Evolutionary conservation across 2,329 filamentous ascomycete genomes (phyloP).

Genomic region (Penicillium sp.): DNA sequence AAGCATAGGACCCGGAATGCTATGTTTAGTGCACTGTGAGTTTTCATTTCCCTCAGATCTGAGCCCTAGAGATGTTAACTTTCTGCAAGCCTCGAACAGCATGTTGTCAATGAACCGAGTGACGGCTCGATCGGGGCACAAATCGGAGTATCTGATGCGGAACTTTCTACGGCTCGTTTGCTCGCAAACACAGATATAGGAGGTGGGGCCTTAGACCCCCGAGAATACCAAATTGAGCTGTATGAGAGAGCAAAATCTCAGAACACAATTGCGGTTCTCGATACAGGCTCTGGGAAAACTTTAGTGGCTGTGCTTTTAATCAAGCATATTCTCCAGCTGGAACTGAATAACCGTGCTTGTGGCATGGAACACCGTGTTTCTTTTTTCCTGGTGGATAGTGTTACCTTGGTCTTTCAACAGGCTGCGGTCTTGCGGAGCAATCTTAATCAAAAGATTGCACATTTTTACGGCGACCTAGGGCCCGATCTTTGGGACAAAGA

Average conservation of each 20-base stretch:
- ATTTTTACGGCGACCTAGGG: constrained; percentile 70
- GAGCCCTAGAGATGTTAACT: not conserved
- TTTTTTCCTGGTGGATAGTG: constrained; percentile 89
- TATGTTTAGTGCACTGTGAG: constrained; percentile 51
- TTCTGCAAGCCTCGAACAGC: constrained; percentile 38
- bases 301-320: constrained; percentile 89
- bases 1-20: constrained; percentile 48
- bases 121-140: constrained; percentile 26
- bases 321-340: constrained; percentile 70
- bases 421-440: constrained; percentile 77
- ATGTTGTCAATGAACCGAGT: constrained; percentile 45
- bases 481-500: constrained; percentile 60
- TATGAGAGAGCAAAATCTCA: constrained; percentile 81
- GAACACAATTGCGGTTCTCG: constrained; percentile 90
- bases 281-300: constrained; percentile 91
- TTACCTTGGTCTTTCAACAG: constrained; percentile 88
- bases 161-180: constrained; percentile 55
- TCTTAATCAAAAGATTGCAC: constrained; percentile 70
- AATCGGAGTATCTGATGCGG: constrained; percentile 38
- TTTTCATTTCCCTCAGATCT: constrained; percentile 2
- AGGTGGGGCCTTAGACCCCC: constrained; percentile 69
- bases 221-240: constrained; percentile 89
- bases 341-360: constrained; percentile 66
- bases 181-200: constrained; percentile 53
- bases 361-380: constrained; percentile 65